Base-by-base conservation (phyloP, 116 monocot genomes). In the Dioscorea cayenensis region DNA sequence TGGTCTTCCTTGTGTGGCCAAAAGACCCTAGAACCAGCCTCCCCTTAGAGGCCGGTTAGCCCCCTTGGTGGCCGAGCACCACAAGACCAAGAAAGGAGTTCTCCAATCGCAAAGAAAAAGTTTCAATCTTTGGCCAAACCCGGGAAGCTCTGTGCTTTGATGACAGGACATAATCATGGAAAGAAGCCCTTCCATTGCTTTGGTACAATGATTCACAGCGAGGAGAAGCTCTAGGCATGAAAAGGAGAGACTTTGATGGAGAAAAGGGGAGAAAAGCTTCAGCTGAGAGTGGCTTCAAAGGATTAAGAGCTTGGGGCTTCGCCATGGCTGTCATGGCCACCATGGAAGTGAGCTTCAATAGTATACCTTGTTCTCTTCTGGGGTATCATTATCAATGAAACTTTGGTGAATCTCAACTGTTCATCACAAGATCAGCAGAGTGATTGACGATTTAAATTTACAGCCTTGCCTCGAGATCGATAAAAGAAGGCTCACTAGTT, bases 71-170 rank as follows among this genome's bases (percentile, higher is more conserved):
- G n/a, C n/a, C n/a, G n/a, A n/a, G n/a, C n/a, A n/a, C n/a, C n/a
- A n/a, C 49, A 55, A 69, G 77, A 28, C 50, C 14, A 29, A 2
- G 29, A 29, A 29, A 29, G 29, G 29, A 29, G 3, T 29, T 29
- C 29, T 29, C 29, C 29, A 29, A 29, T 29, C 29, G 29, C 29
- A 62, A 23, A 14, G 6, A 70, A 0, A 6, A 58, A 14, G 18
- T 49, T 69, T 27, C 3, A 22, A 28, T 14, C 14, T 36, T 50
- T 23, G 50, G 14, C 27, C 19, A 48, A 49, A 75, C 79, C 79
- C 20, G 63, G 74, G 51, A 71, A 81, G 64, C 49, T 75, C 78
- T 81, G 81, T 10, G 85, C 71, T 72, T 71, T 71, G 20, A 78
- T 64, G 17, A 69, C 60, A 2, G 81, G 85, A 23, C 65, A n/a